phyloP scores from a whole-genome alignment of 768 basidiomycete genomes.

The Leucocoprinus leucothites region DNA sequence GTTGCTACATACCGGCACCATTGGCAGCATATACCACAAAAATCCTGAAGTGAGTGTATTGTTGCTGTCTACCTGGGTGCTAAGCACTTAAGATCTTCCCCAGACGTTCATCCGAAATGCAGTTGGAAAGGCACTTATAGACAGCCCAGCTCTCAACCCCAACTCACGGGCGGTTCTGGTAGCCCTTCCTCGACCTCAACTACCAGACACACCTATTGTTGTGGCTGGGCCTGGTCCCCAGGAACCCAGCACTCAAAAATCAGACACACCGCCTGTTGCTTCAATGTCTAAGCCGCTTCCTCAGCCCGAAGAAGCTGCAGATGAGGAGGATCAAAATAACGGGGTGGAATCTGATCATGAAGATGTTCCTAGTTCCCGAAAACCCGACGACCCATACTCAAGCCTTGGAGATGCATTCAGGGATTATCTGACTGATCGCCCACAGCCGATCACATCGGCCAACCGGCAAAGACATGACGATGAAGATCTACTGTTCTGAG shows the following conservation, averaged over 20 bases:
- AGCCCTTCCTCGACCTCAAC: constrained; percentile 50
- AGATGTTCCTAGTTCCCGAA: constrained; percentile 24
- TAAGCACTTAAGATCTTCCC: constrained; percentile 3
- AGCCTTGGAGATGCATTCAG: constrained; percentile 77
- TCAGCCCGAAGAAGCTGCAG: constrained; percentile 24
- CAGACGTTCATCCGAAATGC: constrained; percentile 95
- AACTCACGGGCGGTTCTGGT: constrained; percentile 74
- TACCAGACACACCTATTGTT: constrained; percentile 42
- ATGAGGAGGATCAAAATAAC: constrained; percentile 29
- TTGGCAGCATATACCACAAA: constrained; percentile 97
- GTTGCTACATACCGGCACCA: constrained; percentile 86
- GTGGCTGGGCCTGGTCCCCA: constrained; percentile 64
- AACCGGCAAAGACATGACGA: constrained; percentile 42
- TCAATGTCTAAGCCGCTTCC: constrained; percentile 16
- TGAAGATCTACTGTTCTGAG: constrained; percentile 66
- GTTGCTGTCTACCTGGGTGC: neutral
- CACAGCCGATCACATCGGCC: constrained; percentile 54
- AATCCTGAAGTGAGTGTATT: constrained; percentile 73
- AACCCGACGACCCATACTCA: constrained; percentile 72
- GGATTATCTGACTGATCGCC: constrained; percentile 69
- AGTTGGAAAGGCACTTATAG: constrained; percentile 73
- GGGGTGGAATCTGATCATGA: constrained; percentile 21
- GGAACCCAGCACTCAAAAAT: constrained; percentile 35
- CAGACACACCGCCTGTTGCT: constrained; percentile 20
- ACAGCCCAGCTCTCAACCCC: constrained; percentile 87